Evolutionary conservation across 129 eudicot species (phyloP).

Genomic region (Arctium minus): DNA sequence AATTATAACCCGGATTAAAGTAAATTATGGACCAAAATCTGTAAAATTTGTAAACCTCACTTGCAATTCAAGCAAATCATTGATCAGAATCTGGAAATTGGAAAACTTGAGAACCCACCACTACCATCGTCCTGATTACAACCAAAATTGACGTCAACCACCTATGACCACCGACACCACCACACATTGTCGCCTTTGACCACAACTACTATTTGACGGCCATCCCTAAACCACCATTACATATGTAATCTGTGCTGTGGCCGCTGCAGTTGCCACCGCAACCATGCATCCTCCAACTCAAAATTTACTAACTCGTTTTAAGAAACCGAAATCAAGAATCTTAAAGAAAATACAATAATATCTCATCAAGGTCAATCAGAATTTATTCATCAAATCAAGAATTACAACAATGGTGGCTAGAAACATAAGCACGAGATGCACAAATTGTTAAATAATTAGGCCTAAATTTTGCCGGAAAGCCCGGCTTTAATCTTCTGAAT

Average conservation of each 20-base stretch:
- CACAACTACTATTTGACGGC: not conserved
- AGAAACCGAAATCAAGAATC: not conserved
- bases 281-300: not conserved
- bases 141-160: not conserved
- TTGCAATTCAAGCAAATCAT: too few relatives aligned
- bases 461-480: not conserved
- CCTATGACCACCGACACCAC: not conserved
- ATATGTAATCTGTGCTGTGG: not conserved
- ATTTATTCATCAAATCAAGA: constrained; percentile 1
- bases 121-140: not conserved
- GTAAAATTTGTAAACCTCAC: too few relatives aligned
- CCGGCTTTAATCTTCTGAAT: constrained; percentile 33
- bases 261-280: not conserved
- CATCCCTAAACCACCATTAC: not conserved
- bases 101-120: too few relatives aligned
- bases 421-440: not conserved
- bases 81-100: too few relatives aligned
- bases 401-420: not conserved
- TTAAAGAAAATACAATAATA: not conserved
- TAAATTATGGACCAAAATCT: too few relatives aligned
- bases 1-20: too few relatives aligned
- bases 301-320: not conserved
- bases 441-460: not conserved
- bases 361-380: not conserved
- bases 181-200: not conserved